phyloP scores from a whole-genome alignment of 768 basidiomycete species.

The Cystobasidiopsis lactophilus region DNA sequence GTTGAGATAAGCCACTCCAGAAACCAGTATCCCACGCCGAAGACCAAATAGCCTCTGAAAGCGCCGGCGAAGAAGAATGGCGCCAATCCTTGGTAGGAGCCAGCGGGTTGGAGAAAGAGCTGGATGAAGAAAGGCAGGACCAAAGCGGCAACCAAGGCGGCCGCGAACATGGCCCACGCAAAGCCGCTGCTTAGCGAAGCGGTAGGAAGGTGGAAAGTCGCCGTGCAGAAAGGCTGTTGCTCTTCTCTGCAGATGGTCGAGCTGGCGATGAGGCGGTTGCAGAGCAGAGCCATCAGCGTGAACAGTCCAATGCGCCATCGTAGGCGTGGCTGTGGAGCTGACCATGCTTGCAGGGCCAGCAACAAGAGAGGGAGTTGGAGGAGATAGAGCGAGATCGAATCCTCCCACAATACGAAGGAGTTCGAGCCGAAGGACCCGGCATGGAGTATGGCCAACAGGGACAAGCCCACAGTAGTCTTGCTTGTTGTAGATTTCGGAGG shows the following conservation, averaged over 20 bases:
- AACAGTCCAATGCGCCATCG: slow-evolving; percentile 56
- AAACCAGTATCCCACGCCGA: slow-evolving; percentile 49
- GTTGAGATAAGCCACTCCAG: slow-evolving; percentile 43
- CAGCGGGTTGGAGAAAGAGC: slow-evolving; percentile 39
- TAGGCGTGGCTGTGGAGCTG: slow-evolving; percentile 45
- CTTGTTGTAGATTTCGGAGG: neutral
- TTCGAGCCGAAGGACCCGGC: slow-evolving; percentile 64
- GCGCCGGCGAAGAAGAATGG: slow-evolving; percentile 39
- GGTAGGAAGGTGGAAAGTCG: slow-evolving; percentile 50
- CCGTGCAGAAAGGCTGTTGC: slow-evolving; percentile 66
- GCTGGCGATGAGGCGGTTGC: slow-evolving; percentile 49
- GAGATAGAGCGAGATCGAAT: slow-evolving; percentile 54
- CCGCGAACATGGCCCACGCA: slow-evolving; percentile 43
- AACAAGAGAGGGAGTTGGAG: slow-evolving; percentile 37
- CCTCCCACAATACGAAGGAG: slow-evolving; percentile 97
- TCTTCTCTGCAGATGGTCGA: slow-evolving; percentile 89
- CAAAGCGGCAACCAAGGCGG: slow-evolving; percentile 38
- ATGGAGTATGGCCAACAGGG: slow-evolving; percentile 37
- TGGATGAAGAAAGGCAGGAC: slow-evolving; percentile 38
- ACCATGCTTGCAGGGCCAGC: slow-evolving; percentile 39
- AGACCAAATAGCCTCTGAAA: slow-evolving; percentile 37
- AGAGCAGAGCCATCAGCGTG: slow-evolving; percentile 40
- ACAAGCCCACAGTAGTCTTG: neutral
- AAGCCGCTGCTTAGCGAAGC: slow-evolving; percentile 21
- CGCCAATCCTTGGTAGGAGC: slow-evolving; percentile 54